phyloP scores from a whole-genome alignment of 2,329 filamentous ascomycete species.

The Paradendryphiella salina region DNA sequence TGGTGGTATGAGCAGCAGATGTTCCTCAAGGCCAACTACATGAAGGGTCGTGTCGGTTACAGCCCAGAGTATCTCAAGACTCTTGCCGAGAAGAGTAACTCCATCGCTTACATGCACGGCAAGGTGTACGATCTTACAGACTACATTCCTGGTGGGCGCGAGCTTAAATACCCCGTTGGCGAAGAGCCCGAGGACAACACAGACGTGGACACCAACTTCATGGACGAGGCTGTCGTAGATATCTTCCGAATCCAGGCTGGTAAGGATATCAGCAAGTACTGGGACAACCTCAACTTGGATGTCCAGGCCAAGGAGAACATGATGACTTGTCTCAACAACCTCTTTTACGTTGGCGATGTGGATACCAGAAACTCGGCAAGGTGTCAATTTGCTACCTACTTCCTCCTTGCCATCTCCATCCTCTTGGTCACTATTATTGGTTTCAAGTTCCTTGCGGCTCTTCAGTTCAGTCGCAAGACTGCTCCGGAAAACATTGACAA shows the following conservation, averaged over 20 bases:
- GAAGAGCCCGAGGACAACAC: conserved; percentile 51
- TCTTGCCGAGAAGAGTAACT: conserved; percentile 65
- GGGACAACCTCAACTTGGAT: conserved; percentile 69
- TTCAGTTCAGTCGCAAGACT: conserved; percentile 91
- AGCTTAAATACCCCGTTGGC: conserved; percentile 57
- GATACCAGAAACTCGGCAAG: conserved; percentile 85
- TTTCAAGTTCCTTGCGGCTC: conserved; percentile 95
- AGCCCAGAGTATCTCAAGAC: conserved; percentile 74
- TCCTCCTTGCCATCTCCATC: conserved; percentile 82
- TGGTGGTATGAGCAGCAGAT: conserved; percentile 93
- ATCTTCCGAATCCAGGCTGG: conserved; percentile 79
- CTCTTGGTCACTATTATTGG: conserved; percentile 78
- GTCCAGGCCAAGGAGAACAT: conserved; percentile 64
- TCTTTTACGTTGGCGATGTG: conserved; percentile 90
- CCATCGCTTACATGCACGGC: conserved; percentile 76
- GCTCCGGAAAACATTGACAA: conserved; percentile 96
- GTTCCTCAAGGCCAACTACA: conserved; percentile 74
- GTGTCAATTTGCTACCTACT: conserved; percentile 87
- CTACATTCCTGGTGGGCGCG: conserved; percentile 76
- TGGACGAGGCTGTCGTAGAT: conserved; percentile 72
- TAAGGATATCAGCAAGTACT: conserved; percentile 79
- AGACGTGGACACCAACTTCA: conserved; percentile 68
- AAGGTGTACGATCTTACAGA: conserved; percentile 87
- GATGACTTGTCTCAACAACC: conserved; percentile 83
- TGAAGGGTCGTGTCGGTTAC: conserved; percentile 86